Evolutionary conservation across 176 grass and related monocot species (phyloP), one percentile per base, ranked within the genome.

Genomic region (Poa pratensis): DNA sequence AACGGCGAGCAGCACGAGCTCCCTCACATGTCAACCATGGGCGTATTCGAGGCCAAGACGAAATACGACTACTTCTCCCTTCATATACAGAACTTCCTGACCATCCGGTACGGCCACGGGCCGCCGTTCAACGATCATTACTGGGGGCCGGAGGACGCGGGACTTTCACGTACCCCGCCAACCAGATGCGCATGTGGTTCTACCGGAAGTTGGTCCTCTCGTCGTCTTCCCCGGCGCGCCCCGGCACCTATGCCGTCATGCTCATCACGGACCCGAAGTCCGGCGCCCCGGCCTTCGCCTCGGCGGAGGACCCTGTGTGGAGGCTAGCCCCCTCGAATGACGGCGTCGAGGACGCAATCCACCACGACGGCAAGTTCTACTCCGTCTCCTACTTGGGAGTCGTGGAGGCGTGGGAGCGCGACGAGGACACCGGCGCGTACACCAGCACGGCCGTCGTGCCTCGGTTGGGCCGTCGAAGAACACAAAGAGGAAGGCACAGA

Each of bases 11-110:
- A 77, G 45, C 15, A 17, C 1, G 46, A 26, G 5, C 73, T 85
- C 30, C 73, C 73, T n/a, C 46, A 34, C 60, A 68, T 85, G 20
- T 19, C 60, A 20, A 77, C 60, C 46, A 77, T 67, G 73, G 60
- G 73, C 5, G 12, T 84, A 27, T 2, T 53, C 72, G 0, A 7
- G n/a, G 28, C 17, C 9, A 15, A 1, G 5, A 12, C 4, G 51
- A 20, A 4, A 0, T 53, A 55, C 28, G 3, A 4, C 43, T 0
- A 11, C 9, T 51, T 68, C 27, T 1, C 7, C 46, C 5, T 81
- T 16, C 3, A 51, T 5, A 51, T 51, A 16, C 0, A 12, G 51
- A 18, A 57, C 13, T 82, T 54, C 18, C 52, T 54, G 52, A 54
- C 52, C 52, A 54, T 54, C 27, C 62, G 62, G 26, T 28, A 28